Conservation (phyloP, 352 stramenopile genomes). For the Pythium phragmiticola region DNA sequence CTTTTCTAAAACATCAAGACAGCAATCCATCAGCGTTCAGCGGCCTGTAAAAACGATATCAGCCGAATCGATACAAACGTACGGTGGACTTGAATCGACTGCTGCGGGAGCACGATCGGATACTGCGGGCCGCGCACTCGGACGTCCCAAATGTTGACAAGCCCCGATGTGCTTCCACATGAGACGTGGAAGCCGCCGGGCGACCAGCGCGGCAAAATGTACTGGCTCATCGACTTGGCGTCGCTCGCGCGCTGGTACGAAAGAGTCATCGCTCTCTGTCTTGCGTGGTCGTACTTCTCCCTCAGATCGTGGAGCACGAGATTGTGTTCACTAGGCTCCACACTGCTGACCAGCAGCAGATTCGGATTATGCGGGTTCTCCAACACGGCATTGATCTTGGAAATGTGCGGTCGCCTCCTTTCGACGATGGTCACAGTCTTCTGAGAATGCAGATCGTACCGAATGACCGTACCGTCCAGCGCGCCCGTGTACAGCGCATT, state of each 20-base stretch:
- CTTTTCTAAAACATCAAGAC: slow-evolving; percentile 49
- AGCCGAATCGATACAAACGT: slow-evolving; percentile 27
- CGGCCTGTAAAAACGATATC: slow-evolving; percentile 6
- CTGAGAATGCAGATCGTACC: slow-evolving; percentile 65
- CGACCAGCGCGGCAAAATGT: slow-evolving; percentile 83
- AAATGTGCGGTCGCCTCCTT: slow-evolving; percentile 71
- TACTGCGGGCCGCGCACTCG: slow-evolving; percentile 61
- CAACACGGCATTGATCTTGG: slow-evolving; percentile 81
- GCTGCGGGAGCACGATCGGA: slow-evolving; percentile 60
- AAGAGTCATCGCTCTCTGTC: slow-evolving; percentile 56
- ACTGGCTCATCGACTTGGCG: slow-evolving; percentile 72
- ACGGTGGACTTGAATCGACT: slow-evolving; percentile 74
- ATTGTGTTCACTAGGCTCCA: slow-evolving; percentile 65
- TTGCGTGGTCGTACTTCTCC: slow-evolving; percentile 37
- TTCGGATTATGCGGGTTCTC: slow-evolving; percentile 85
- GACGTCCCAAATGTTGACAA: slow-evolving; percentile 71
- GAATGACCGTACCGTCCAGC: slow-evolving; percentile 67
- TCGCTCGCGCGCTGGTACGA: slow-evolving; percentile 53
- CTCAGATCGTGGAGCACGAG: slow-evolving; percentile 76
- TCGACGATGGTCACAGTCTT: slow-evolving; percentile 50
- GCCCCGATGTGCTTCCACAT: slow-evolving; percentile 34
- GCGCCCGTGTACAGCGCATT: slow-evolving; percentile 66
- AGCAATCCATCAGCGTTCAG: not conserved
- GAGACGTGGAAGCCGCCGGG: slow-evolving; percentile 43
- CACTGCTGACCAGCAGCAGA: slow-evolving; percentile 69